Conservation (phyloP, 2,329 filamentous ascomycete genomes). For the Colletotrichum orbiculare region DNA sequence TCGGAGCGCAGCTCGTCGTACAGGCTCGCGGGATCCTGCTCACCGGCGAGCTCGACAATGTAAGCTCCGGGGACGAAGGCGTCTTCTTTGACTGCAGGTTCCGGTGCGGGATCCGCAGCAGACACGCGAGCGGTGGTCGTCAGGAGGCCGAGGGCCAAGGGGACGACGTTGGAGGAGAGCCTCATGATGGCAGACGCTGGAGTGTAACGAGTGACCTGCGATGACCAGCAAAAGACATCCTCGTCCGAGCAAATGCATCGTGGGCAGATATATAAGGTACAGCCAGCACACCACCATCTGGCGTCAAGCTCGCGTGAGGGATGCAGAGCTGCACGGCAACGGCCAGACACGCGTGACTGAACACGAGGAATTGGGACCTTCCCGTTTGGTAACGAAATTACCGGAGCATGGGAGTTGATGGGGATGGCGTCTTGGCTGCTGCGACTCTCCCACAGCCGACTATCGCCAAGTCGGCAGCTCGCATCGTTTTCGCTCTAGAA, state of each 20-base stretch:
- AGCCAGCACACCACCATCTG: neutral
- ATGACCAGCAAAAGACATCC: neutral
- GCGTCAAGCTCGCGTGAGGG: neutral
- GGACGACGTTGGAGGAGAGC: slow-evolving; percentile 15
- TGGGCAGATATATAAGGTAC: slow-evolving; percentile 12
- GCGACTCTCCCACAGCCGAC: neutral
- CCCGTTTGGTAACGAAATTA: slow-evolving; percentile 19
- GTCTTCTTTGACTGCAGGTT: slow-evolving; percentile 5
- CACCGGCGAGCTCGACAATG: slow-evolving; percentile 41
- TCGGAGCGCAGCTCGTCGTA: slow-evolving; percentile 37
- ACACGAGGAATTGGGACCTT: slow-evolving; percentile 34
- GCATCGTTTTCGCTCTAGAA: neutral
- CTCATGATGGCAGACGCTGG: slow-evolving; percentile 30
- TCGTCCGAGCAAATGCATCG: neutral
- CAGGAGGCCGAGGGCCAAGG: slow-evolving; percentile 16
- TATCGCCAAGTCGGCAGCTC: slow-evolving; percentile 16
- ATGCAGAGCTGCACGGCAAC: neutral
- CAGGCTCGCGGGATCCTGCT: slow-evolving; percentile 32
- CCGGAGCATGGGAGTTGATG: neutral
- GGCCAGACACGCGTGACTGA: neutral
- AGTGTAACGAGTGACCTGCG: slow-evolving; percentile 19
- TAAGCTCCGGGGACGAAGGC: slow-evolving; percentile 39
- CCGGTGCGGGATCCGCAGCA: slow-evolving; percentile 3
- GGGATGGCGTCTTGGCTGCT: slow-evolving; percentile 11
- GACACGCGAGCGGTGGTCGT: slow-evolving; percentile 10